A percentile compares a stretch with the other conserved stretches of the same genome.
phyloP scores from a whole-genome alignment of 1,284 basidiomycete species.

The Moniliophthora roreri region DNA sequence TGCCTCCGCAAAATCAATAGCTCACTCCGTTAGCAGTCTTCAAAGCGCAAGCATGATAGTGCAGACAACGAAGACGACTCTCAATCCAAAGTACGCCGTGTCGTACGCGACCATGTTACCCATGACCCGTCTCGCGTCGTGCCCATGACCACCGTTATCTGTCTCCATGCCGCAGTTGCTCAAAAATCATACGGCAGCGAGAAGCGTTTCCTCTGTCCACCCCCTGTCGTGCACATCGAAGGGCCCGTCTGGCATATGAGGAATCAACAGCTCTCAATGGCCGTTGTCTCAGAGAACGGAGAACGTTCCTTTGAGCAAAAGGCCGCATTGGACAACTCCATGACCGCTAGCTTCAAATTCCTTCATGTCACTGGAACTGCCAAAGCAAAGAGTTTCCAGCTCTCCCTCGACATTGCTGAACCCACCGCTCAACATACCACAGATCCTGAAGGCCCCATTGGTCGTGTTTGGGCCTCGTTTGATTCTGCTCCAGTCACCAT shows the following conservation, averaged over 20 bases:
- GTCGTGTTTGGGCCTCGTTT: constrained; percentile 87
- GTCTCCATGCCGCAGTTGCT: constrained; percentile 85
- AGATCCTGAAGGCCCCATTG: constrained; percentile 53
- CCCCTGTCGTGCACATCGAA: constrained; percentile 85
- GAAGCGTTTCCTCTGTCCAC: constrained; percentile 89
- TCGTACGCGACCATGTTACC: constrained; percentile 75
- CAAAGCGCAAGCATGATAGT: constrained; percentile 76
- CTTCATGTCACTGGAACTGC: constrained; percentile 86
- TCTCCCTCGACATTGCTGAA: constrained; percentile 80
- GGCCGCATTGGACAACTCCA: constrained; percentile 74
- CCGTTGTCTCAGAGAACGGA: constrained; percentile 81
- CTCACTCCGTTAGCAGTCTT: constrained; percentile 21
- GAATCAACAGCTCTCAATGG: constrained; percentile 79
- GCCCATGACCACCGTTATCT: constrained; percentile 87
- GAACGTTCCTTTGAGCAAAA: constrained; percentile 83
- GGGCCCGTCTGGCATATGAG: constrained; percentile 82
- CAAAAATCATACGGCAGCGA: constrained; percentile 93
- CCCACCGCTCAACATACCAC: constrained; percentile 50
- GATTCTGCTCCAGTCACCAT: constrained; percentile 90
- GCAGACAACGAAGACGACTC: constrained; percentile 60
- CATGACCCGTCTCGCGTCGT: constrained; percentile 70
- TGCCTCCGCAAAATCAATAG: constrained; percentile 6
- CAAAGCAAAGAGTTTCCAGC: constrained; percentile 87
- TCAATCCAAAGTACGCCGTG: constrained; percentile 76
- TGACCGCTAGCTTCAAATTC: constrained; percentile 88